Percentiles rank a stretch among this genome's conserved stretches.
Conservation (phyloP, 768 basidiomycete genomes). For the Suillus clintonianus region DNA sequence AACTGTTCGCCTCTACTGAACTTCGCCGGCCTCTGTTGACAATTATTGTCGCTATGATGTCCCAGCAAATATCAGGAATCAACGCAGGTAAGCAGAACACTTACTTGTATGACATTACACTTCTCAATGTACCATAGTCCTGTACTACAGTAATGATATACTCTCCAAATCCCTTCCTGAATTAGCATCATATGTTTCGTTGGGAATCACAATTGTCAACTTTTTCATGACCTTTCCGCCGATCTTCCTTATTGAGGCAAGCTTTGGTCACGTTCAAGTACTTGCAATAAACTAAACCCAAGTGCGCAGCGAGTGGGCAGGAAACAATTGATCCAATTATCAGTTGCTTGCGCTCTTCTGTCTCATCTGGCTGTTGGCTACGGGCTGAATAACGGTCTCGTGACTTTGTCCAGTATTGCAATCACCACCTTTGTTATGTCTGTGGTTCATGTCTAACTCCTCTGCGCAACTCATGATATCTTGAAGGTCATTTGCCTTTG, state of each 20-base stretch:
- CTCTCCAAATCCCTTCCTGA: conserved; percentile 78
- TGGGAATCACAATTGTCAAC: conserved; percentile 85
- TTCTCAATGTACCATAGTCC: conserved; percentile 45
- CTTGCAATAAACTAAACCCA: conserved; percentile 5
- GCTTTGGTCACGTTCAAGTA: conserved; percentile 6
- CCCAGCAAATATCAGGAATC: conserved; percentile 82
- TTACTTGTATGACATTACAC: background rate
- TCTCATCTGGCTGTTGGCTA: conserved; percentile 71
- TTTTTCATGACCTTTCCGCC: conserved; percentile 76
- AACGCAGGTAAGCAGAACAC: conserved; percentile 58
- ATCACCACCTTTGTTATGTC: conserved; percentile 84
- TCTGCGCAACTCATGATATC: conserved; percentile 2
- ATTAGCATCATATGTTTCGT: conserved; percentile 76
- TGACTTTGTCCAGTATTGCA: conserved; percentile 66
- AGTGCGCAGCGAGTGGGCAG: conserved; percentile 66
- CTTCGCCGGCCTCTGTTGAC: conserved; percentile 64
- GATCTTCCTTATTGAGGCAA: conserved; percentile 82
- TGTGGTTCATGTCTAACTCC: conserved; percentile 10
- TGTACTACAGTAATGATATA: conserved; percentile 92
- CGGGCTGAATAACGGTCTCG: conserved; percentile 63
- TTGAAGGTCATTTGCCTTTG: conserved; percentile 80
- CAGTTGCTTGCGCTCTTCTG: conserved; percentile 62
- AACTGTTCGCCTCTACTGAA: conserved; percentile 53
- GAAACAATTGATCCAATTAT: conserved; percentile 64
- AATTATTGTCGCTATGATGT: conserved; percentile 69